A percentile compares a stretch with the other conserved stretches of the same genome.
Evolutionary conservation across 2,329 filamentous ascomycete genomes (phyloP).

Genomic region (Pseudocercospora musae): DNA sequence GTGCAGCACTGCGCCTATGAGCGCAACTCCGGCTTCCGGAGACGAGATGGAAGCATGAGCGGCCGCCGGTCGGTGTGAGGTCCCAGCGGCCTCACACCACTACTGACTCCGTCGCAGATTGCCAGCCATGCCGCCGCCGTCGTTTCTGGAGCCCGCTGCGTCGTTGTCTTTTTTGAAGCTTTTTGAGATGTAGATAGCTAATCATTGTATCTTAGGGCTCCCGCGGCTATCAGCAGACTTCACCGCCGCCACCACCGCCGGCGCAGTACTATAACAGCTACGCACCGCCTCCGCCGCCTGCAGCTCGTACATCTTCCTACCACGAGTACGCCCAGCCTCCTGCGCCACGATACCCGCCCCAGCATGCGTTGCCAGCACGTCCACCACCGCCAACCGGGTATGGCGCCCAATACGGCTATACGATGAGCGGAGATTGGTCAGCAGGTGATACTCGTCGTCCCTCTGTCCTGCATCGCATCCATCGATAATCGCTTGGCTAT

Average conservation of each 20-base stretch:
- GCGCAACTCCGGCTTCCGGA: neutral
- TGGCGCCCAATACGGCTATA: conserved; percentile 7
- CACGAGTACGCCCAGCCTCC: neutral
- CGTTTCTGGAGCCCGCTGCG: neutral
- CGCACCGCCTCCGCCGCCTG: neutral
- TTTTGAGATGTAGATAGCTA: conserved; percentile 2
- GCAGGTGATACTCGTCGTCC: conserved; percentile 1
- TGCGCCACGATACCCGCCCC: neutral
- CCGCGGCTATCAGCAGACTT: neutral
- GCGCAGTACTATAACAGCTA: conserved; percentile 7
- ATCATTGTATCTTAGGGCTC: conserved; percentile 5
- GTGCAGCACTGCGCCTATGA: neutral
- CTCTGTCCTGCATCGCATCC: conserved; percentile 9
- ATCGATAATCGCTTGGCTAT: neutral
- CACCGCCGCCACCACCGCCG: neutral
- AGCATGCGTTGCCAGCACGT: neutral
- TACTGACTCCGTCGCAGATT: neutral
- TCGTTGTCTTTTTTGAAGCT: neutral
- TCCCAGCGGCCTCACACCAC: neutral
- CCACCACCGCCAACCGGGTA: conserved; percentile 10
- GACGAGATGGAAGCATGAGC: neutral
- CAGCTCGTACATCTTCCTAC: neutral
- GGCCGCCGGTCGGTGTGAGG: neutral
- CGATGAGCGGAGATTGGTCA: conserved; percentile 12
- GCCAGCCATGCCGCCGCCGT: neutral